These are phyloP conservation scores for Lachnellula hyalina DNA, from an alignment of 2,329 filamentous ascomycete genomes.

Conservation along the genomic window DNA sequence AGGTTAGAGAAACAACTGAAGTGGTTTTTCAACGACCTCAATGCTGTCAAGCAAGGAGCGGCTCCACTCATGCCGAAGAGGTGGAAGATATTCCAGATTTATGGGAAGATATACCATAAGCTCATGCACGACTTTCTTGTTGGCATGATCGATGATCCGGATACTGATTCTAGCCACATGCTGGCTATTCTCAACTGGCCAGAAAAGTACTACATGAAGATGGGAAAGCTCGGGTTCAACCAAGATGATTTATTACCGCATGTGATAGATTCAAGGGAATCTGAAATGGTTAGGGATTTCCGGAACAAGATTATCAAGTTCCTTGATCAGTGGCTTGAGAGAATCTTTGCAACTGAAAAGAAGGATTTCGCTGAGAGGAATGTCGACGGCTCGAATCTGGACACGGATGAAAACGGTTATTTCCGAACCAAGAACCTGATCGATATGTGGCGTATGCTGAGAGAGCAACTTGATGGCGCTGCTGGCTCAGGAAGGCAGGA, in stretches of 20 bases:
- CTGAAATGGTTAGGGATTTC: slow-evolving; percentile 89
- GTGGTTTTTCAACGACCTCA: slow-evolving; percentile 98
- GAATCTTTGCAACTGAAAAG: slow-evolving; percentile 78
- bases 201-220: slow-evolving; percentile 93
- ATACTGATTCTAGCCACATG: slow-evolving; percentile 80
- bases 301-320: slow-evolving; percentile 91
- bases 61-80: slow-evolving; percentile 86
- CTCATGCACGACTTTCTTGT: slow-evolving; percentile 95
- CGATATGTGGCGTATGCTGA: slow-evolving; percentile 96
- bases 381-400: slow-evolving; percentile 68
- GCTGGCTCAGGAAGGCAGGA: slow-evolving; percentile 80
- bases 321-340: slow-evolving; percentile 95
- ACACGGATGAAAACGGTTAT: slow-evolving; percentile 82
- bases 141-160: slow-evolving; percentile 74
- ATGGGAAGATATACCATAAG: slow-evolving; percentile 83
- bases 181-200: slow-evolving; percentile 92
- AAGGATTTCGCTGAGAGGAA: slow-evolving; percentile 75
- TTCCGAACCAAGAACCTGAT: slow-evolving; percentile 88
- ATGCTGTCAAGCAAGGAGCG: slow-evolving; percentile 92
- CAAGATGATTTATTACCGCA: slow-evolving; percentile 76
- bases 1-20: slow-evolving; percentile 81
- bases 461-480: slow-evolving; percentile 84
- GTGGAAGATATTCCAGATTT: slow-evolving; percentile 92
- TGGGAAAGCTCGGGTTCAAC: slow-evolving; percentile 80
- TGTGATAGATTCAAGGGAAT: slow-evolving; percentile 83